Evolutionary conservation across 441 rosid genomes (phyloP).

Genomic region (Pelargonium fulgidum): DNA sequence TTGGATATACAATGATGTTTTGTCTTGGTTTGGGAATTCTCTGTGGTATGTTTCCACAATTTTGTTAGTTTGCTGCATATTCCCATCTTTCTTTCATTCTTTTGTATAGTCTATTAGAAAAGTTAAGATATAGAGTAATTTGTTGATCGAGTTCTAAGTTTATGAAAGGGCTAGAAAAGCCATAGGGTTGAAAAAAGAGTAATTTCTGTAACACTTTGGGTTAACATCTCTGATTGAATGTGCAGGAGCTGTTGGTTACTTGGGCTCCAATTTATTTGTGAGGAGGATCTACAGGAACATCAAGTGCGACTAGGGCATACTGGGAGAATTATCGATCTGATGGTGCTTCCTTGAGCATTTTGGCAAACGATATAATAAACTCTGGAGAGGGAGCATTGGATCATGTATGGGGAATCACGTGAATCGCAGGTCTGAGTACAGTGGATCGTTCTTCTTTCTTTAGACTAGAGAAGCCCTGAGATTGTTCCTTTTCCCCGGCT

Average conservation of each 20-base stretch:
- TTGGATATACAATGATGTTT: conserved; percentile 96
- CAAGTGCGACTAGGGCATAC: conserved; percentile 57
- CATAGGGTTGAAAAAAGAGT: not conserved
- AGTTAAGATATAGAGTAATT: not conserved
- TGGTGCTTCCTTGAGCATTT: conserved; percentile 28
- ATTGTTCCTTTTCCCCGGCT: conserved; percentile 30
- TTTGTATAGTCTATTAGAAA: not conserved
- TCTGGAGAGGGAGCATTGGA: conserved; percentile 27
- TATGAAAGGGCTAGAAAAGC: not conserved
- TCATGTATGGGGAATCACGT: conserved; percentile 16
- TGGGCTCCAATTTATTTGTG: conserved; percentile 84
- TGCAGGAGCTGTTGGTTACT: conserved; percentile 87
- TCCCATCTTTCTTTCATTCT: not conserved
- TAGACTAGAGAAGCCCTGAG: conserved; percentile 26
- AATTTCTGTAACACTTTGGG: not conserved
- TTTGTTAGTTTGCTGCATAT: not conserved
- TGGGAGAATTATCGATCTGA: conserved; percentile 17
- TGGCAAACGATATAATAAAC: conserved; percentile 23
- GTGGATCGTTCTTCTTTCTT: conserved; percentile 24
- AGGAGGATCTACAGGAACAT: conserved; percentile 94
- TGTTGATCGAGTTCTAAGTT: not conserved
- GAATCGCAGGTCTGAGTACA: conserved; percentile 23
- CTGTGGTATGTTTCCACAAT: conserved; percentile 53
- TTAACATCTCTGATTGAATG: not conserved
- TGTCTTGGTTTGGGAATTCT: conserved; percentile 93